These are phyloP conservation scores for Cercophora newfieldiana DNA, from an alignment of 495 filamentous ascomycete species.

Conservation along the genomic window DNA sequence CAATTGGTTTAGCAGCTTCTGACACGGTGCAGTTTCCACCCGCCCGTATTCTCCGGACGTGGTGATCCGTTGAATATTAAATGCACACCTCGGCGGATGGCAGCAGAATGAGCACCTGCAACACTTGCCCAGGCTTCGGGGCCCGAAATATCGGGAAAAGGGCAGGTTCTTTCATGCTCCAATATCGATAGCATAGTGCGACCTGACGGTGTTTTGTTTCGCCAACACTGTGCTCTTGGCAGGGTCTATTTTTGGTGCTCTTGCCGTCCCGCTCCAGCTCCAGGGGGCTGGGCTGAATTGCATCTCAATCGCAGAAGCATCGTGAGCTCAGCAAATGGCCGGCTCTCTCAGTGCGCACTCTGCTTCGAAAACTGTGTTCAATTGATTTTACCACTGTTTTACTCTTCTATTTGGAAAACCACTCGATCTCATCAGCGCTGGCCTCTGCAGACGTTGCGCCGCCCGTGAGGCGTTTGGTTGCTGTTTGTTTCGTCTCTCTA, in stretches of 20 bases:
- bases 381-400: neutral
- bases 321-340: neutral
- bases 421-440: neutral
- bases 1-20: neutral
- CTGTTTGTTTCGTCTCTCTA: neutral
- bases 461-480: neutral
- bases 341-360: neutral
- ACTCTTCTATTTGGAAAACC: neutral
- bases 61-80: neutral
- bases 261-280: conserved; percentile 3
- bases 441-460: neutral
- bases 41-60: neutral
- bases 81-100: neutral
- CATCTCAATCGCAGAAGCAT: conserved; percentile 10
- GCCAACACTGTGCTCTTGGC: conserved; percentile 11
- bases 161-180: neutral
- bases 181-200: neutral
- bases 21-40: neutral
- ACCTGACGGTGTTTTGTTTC: neutral
- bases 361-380: neutral
- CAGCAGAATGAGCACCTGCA: neutral
- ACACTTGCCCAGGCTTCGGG: neutral
- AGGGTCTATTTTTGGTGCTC: conserved; percentile 15
- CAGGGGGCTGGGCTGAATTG: conserved; percentile 19
- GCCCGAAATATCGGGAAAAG: neutral